Evolutionary conservation across 371 early-diverging fungal genomes (phyloP).

Genomic region (Nematocida homosporus): DNA sequence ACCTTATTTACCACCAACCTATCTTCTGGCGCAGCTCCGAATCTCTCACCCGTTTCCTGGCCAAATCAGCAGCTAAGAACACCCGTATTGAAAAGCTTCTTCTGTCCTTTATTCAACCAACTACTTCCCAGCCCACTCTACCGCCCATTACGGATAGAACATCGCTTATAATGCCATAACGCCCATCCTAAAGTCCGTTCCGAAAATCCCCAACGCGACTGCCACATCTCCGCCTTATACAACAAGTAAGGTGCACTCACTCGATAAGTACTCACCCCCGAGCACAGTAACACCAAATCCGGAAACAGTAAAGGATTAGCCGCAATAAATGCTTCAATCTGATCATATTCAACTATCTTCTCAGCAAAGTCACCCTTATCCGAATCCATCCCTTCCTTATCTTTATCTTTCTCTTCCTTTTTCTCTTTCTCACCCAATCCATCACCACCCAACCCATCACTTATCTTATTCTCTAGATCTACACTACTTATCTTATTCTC

Average conservation of each 20-base stretch:
- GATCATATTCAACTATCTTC: slow-evolving; percentile 5
- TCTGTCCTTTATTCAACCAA: background rate
- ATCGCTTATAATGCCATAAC: slow-evolving; percentile 32
- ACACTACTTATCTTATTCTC: background rate
- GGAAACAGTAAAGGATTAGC: slow-evolving; percentile 16
- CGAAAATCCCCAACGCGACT: slow-evolving; percentile 34
- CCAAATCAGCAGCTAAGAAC: slow-evolving; percentile 34
- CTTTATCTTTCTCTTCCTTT: too few species aligned
- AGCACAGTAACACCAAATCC: slow-evolving; percentile 42
- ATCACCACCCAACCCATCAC: too few species aligned
- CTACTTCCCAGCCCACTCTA: background rate
- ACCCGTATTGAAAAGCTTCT: background rate
- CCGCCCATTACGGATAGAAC: slow-evolving; percentile 51
- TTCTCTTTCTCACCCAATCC: too few species aligned
- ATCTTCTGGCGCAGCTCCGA: slow-evolving; percentile 42
- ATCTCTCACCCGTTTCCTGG: slow-evolving; percentile 9
- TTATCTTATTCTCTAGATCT: too few species aligned
- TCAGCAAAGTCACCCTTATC: too few species aligned
- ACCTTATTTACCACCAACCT: slow-evolving; percentile 6
- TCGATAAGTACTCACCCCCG: slow-evolving; percentile 3
- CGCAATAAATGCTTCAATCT: background rate
- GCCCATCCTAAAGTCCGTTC: slow-evolving; percentile 19
- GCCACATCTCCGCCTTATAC: slow-evolving; percentile 42
- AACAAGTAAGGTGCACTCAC: slow-evolving; percentile 23
- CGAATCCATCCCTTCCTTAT: too few species aligned